Base-by-base conservation (phyloP, 1,284 basidiomycete genomes). In the Lignosus rhinocerotis region DNA sequence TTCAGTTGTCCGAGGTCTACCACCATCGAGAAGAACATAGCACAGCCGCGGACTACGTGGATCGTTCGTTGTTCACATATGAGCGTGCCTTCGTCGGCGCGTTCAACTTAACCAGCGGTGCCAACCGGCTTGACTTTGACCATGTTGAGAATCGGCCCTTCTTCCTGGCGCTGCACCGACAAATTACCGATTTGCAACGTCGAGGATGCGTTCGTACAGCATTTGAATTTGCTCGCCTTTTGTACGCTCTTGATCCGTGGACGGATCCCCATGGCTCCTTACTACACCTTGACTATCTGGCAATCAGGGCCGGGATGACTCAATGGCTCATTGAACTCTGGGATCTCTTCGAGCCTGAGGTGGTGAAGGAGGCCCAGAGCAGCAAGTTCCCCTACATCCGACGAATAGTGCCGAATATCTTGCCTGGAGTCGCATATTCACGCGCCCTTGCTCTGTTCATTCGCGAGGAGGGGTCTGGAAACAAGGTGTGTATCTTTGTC, bases 41-140 rank as follows among this genome's bases (percentile, higher is more conserved):
- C 17, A 87, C 88, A 38, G 90, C 93, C 0, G 86, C 92, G 1
- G 93, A 96, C 62, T 93, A 87, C 66, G 85, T 94, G 33, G 91
- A 94, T 59, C 84, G 94, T 11, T 90, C 94, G 0, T 73, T 97
- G 32, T 96, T 94, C 73, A 87, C 93, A 0, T 95, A 95, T 62
- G 94, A 96, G 68, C 86, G 92, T 19, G 87, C 90, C 8, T 90
- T 96, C 61, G 80, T 93, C 7, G 91, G 93, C 1, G 79, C 88
- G 0, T 96, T 95, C 76, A 92, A 83, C 65, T 87, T 96, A 70
- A 85, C 90, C 1, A 84, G 76, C 43, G 95, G 95, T 3, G 74
- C 79, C 1, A 91, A 90, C 61, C 82, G 94, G 8, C 81, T 98
- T 2, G 93, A 96, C 69, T 98, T 96, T 70, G 87, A 92, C 66